Conservation (phyloP, 352 stramenopile species). For the Globisporangium viniferum region DNA sequence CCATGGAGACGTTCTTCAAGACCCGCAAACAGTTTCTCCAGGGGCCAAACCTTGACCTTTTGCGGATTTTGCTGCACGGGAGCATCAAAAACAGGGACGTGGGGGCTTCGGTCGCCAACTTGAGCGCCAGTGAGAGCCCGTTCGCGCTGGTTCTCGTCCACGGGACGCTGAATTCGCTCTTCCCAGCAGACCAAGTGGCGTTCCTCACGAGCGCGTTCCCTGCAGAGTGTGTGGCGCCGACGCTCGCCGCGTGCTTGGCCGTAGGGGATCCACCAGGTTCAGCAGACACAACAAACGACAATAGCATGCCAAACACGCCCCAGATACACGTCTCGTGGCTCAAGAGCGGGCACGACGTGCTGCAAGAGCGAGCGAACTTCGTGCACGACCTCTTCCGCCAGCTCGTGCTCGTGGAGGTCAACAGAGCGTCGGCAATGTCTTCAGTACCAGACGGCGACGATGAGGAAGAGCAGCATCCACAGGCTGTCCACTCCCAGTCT, state of each 20-base stretch:
- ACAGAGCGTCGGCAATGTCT: background rate
- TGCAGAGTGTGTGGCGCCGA: constrained; percentile 2
- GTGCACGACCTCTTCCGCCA: constrained; percentile 55
- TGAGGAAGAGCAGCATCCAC: background rate
- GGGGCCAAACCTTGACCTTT: constrained; percentile 21
- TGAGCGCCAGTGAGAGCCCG: constrained; percentile 23
- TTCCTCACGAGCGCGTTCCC: constrained; percentile 20
- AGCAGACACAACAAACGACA: constrained; percentile 1
- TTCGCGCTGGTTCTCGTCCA: constrained; percentile 61
- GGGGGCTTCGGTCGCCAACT: constrained; percentile 24
- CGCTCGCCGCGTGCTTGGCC: constrained; percentile 12
- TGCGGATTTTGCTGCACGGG: constrained; percentile 41
- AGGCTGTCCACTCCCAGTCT: no score
- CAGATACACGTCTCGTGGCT: constrained; percentile 64
- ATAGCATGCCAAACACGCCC: background rate
- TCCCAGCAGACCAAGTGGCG: constrained; percentile 32
- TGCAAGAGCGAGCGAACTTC: constrained; percentile 59
- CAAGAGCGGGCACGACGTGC: constrained; percentile 68
- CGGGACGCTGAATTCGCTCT: constrained; percentile 49
- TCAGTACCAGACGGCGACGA: background rate
- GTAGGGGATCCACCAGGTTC: background rate
- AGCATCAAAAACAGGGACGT: constrained; percentile 41
- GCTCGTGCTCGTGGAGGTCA: constrained; percentile 19
- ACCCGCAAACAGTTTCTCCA: constrained; percentile 49
- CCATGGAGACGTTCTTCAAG: constrained; percentile 51